These are phyloP conservation scores for Hymenoscyphus repandus DNA, from an alignment of 2,329 filamentous ascomycete genomes.

Conservation along the genomic window DNA sequence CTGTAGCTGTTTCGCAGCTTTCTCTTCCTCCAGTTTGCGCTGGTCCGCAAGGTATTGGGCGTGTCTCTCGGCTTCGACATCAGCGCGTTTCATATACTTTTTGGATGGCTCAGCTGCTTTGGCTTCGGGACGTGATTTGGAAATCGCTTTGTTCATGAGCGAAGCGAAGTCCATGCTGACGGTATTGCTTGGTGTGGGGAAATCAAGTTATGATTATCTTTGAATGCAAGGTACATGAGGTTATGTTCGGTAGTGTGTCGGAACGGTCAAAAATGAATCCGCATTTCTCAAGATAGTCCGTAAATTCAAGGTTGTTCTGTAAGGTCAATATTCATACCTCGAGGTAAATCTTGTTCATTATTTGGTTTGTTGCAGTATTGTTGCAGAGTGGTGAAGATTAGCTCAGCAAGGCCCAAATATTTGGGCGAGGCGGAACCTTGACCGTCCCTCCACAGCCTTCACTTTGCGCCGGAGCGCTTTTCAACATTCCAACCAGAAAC, in stretches of 20 bases:
- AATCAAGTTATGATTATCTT: background rate
- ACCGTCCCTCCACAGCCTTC: background rate
- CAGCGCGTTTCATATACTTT: slow-evolving; percentile 81
- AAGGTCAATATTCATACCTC: too few species aligned
- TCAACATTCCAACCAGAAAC: slow-evolving; percentile 2
- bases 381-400: background rate
- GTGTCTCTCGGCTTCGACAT: slow-evolving; percentile 77
- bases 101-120: slow-evolving; percentile 31
- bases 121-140: slow-evolving; percentile 59
- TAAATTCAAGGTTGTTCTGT: too few species aligned
- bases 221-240: too few species aligned
- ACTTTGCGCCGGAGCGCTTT: slow-evolving; percentile 16
- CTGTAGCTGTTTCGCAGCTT: slow-evolving; percentile 61
- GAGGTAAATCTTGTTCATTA: background rate
- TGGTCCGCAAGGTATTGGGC: slow-evolving; percentile 80
- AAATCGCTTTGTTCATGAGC: slow-evolving; percentile 88
- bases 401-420: slow-evolving; percentile 3
- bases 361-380: background rate
- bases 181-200: background rate
- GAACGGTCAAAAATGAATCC: too few species aligned
- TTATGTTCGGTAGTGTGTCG: background rate
- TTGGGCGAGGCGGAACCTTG: slow-evolving; percentile 12
- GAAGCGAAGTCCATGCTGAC: slow-evolving; percentile 86
- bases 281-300: too few species aligned
- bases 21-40: slow-evolving; percentile 64